Conservation (phyloP, 257 asterid species). For the Pogostemon cablin region DNA sequence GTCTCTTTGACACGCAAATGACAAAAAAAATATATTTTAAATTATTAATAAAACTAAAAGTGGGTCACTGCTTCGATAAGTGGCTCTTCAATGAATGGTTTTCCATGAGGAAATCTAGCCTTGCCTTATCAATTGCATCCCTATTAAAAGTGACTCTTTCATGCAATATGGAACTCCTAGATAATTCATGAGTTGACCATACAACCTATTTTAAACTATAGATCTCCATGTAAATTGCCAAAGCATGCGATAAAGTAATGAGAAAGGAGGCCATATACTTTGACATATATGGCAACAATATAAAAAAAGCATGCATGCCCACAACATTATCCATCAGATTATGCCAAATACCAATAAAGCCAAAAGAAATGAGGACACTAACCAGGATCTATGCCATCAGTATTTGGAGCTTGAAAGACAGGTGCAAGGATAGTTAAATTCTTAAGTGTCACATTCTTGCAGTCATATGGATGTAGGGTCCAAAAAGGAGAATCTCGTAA, state of each 20-base stretch:
- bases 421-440: constrained; percentile 77
- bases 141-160: background rate
- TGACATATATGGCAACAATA: background rate
- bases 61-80: background rate
- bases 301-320: constrained; percentile 6
- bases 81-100: no score
- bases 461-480: constrained; percentile 86
- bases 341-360: background rate
- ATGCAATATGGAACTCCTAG: background rate
- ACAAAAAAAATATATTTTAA: no score
- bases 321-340: constrained; percentile 23
- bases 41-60: no score
- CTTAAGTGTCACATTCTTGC: constrained; percentile 66
- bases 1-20: no score
- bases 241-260: background rate
- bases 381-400: constrained; percentile 95
- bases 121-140: background rate
- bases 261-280: background rate
- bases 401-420: constrained; percentile 69
- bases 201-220: no score
- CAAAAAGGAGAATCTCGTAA: constrained; percentile 80
- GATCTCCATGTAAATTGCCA: no score
- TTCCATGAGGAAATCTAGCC: background rate
- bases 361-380: constrained; percentile 26
- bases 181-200: background rate